Conservation (phyloP, 805 yeast genomes). For the Kuraishia piskuri region DNA sequence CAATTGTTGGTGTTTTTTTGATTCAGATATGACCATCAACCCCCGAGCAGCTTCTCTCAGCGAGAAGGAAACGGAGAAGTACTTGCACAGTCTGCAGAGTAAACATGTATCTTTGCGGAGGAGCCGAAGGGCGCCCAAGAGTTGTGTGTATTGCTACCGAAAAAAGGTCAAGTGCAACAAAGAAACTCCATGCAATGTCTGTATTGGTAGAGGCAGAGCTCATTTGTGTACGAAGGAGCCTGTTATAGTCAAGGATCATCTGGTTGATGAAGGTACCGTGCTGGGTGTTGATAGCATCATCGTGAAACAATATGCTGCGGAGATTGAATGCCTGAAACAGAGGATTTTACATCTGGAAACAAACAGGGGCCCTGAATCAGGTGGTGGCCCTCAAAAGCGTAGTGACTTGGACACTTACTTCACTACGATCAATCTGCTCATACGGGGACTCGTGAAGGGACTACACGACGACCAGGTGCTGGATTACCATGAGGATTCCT, state of each 20-base stretch:
- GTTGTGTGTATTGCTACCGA: conserved; percentile 37
- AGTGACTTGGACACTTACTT: neutral
- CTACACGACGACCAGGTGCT: conserved; percentile 1
- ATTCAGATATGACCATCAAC: neutral
- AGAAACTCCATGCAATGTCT: conserved; percentile 35
- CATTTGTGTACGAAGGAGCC: conserved; percentile 24
- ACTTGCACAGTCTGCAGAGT: neutral
- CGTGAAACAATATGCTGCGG: neutral
- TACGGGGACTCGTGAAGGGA: conserved; percentile 1
- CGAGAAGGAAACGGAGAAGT: neutral
- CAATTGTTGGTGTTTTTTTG: too few relatives aligned
- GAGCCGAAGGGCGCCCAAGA: conserved; percentile 23
- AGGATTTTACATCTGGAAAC: neutral
- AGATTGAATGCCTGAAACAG: conserved; percentile 1
- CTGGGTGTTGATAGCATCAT: neutral
- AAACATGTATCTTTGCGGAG: neutral
- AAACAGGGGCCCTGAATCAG: neutral
- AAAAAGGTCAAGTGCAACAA: conserved; percentile 43
- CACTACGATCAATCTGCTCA: conserved; percentile 1
- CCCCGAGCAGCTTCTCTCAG: neutral
- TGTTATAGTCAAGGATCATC: conserved; percentile 22
- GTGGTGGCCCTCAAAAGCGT: neutral
- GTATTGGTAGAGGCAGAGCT: conserved; percentile 24
- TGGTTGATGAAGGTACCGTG: conserved; percentile 12
- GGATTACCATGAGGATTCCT: neutral